Evolutionary conservation across 1,139 yeast genomes (phyloP).

Genomic region (Scheffersomyces quercinus): DNA sequence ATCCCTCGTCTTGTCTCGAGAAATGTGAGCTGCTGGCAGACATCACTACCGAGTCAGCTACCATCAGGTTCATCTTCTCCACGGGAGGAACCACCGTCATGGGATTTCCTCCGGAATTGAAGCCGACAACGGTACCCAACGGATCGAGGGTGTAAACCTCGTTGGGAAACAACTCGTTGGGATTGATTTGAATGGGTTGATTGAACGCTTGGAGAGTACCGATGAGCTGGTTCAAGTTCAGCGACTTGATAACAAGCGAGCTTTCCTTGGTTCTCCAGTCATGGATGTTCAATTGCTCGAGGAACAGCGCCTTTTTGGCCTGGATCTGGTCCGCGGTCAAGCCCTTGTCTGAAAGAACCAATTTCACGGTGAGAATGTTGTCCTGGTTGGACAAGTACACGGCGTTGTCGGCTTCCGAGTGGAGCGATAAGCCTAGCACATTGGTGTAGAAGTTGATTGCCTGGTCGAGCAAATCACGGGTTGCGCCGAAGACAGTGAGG

Average conservation of each 20-base stretch:
- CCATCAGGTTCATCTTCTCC: conserved; percentile 16
- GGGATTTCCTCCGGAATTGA: conserved; percentile 60
- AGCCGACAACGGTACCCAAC: conserved; percentile 65
- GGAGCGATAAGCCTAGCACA: conserved; percentile 41
- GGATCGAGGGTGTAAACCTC: conserved; percentile 72
- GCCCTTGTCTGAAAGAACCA: conserved; percentile 25
- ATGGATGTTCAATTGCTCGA: conserved; percentile 25
- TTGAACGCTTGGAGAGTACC: conserved; percentile 26
- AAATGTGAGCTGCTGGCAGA: conserved; percentile 16
- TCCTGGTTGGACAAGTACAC: conserved; percentile 36
- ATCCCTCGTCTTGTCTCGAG: conserved; percentile 12
- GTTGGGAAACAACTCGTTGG: conserved; percentile 67
- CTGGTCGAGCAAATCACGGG: conserved; percentile 29
- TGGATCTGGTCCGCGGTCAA: conserved; percentile 27
- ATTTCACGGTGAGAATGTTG: conserved; percentile 29
- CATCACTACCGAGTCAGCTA: conserved; percentile 8
- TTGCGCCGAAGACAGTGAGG: conserved; percentile 45
- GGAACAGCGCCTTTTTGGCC: conserved; percentile 22
- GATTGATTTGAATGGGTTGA: conserved; percentile 41
- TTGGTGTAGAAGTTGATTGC: conserved; percentile 50
- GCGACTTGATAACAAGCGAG: conserved; percentile 38
- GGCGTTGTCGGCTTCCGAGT: conserved; percentile 20
- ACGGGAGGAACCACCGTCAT: conserved; percentile 52
- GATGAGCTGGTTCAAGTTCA: conserved; percentile 36
- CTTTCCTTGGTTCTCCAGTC: conserved; percentile 57